Evolutionary conservation across 805 yeast species (phyloP), one percentile per base, ranked within the genome.

Genomic region (Kazachstania psychrophila): DNA sequence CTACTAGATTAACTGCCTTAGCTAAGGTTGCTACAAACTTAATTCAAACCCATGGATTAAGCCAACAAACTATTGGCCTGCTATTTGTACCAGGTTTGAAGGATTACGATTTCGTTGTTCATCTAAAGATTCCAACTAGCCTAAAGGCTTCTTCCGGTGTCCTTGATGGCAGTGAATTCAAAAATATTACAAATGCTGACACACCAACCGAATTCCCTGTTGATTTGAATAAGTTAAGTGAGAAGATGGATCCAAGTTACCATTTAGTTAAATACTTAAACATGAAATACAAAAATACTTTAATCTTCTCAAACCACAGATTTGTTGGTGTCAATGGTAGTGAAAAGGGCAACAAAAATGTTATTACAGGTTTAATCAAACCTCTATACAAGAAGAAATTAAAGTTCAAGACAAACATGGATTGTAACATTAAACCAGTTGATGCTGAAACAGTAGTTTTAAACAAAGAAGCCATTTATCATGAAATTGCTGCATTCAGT

Each of bases 1-100:
- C 95, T 4, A 71, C 88, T 10, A 76, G 99, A 61, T 63, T 89
- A 43, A 89, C 97, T 0, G 88, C 94, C 0, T 69, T 92, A 42
- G 73, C 96, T 2, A 74, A 85, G 45, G 88, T 81, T 20, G 88
- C 89, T 0, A 60, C 74, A 28, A 68, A 70, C 14, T 54, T 81
- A 38, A 57, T 78, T 15, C 67, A 66, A 36, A 58, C 60, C 0
- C 68, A 68, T 36, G 79, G 77, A 2, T 31, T 65, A 13, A 56
- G 46, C 34, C 49, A 58, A 28, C 61, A 64, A 35, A 68, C 70
- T 2, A 51, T 81, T 23, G 71, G 69, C 30, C 54, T 73, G 29
- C 59, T 86, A 29, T 92, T 88, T 60, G 75, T 82, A 0, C 88
- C 97, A 2, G 86, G 94, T 0, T 64, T 82, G 37, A 69, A 72